These are phyloP conservation scores for Endotrypanum monterogeii DNA, from an alignment of 208 protist species.

Conservation along the genomic window DNA sequence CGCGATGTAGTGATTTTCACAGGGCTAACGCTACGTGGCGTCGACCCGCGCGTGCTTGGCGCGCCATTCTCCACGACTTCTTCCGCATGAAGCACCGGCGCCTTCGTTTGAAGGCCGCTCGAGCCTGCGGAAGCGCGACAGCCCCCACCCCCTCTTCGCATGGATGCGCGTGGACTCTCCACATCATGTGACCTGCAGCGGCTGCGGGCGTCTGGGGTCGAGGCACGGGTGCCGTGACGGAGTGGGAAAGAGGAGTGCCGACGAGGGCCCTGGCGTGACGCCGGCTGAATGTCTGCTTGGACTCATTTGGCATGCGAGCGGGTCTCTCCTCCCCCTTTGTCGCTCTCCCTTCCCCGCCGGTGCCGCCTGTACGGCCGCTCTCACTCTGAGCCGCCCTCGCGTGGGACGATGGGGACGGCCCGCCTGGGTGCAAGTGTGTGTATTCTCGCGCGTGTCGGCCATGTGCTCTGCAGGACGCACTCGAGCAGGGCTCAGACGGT, in stretches of 20 bases:
- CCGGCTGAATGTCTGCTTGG: not conserved
- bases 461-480: too few species aligned
- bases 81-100: too few species aligned
- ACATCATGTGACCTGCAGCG: not conserved
- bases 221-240: not conserved
- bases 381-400: not conserved
- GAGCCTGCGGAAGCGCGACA: too few species aligned
- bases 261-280: not conserved
- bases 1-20: not conserved
- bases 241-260: not conserved
- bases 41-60: too few species aligned
- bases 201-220: not conserved
- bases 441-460: too few species aligned
- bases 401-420: not conserved
- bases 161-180: not conserved
- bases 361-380: too few species aligned
- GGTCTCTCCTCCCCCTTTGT: not conserved
- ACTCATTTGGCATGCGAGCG: not conserved
- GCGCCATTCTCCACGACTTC: too few species aligned
- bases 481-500: too few species aligned
- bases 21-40: not conserved
- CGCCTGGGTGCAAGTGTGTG: not conserved
- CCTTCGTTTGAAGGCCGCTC: too few species aligned
- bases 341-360: too few species aligned
- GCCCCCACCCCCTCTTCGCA: too few species aligned